Base-by-base conservation (phyloP, 129 eudicot species). In the Pittosporum tobira region DNA sequence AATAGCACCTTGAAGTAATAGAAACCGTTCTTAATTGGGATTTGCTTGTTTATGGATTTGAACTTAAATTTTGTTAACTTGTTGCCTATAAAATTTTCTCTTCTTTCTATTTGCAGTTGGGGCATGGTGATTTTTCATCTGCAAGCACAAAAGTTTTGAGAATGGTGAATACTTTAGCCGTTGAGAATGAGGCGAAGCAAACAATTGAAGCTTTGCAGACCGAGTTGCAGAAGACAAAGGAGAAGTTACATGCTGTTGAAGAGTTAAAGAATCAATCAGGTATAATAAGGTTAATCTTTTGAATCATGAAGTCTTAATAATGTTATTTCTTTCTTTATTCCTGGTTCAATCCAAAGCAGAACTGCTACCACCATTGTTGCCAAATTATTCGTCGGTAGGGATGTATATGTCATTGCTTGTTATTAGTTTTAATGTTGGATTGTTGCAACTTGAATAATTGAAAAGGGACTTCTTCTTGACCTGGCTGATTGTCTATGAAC, bases 121-220 rank as follows among this genome's bases (percentile, higher is more conserved):
- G 99, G 29, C 99, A 93, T 83, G 99, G 99, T 42, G 94, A 93
- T 71, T 93, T 74, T 84, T 93, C 99, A 64, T 78, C 94, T 45
- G 74, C 94, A 57, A 87, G 74, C 68, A 93, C 99, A 50, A 93
- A 84, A 77, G 96, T 93, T 65, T 60, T 93, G 52, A 87, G 96
- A 24, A 93, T 93, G 99, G 96, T 93, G 71, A 93, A 87, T 67
- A 84, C 84, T 71, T 73, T 93, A 62, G 94, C 88, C 5, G 96
- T 93, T 72, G 99, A 93, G 54, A 87, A 70, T 52, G 99, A 93
- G 73, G 96, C 96, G 58, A 93, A 88, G 46, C 94, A 84, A 73
- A 93, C 99, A 52, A 87, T 93, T 62, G 94, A 87, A 74, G 84
- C 99, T 61, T 77, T 93, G 69, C 91, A 87, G 55, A 74, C 66